A percentile compares a stretch with the other conserved stretches of the same genome.
These are phyloP conservation scores for Endotrypanum monterogeii DNA, from an alignment of 208 protist genomes.

Conservation along the genomic window DNA sequence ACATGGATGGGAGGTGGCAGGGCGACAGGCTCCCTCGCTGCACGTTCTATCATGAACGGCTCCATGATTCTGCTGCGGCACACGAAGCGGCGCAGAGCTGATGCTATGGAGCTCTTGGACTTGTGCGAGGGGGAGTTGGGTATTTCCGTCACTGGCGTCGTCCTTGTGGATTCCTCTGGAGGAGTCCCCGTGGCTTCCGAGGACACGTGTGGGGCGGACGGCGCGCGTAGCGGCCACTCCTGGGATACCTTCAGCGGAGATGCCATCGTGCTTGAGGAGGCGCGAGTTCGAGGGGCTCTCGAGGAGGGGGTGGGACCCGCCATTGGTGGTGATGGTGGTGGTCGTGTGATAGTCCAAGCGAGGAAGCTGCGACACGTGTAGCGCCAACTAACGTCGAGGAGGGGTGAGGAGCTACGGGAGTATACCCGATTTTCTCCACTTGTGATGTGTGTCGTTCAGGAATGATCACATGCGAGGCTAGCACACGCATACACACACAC, in stretches of 20 bases:
- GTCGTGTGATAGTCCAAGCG: too few relatives aligned
- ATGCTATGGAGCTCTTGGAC: not conserved
- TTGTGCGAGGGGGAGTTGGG: not conserved
- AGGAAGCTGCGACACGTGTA: too few relatives aligned
- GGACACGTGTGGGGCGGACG: not conserved
- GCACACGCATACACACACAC: too few relatives aligned
- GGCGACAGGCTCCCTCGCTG: constrained; percentile 4
- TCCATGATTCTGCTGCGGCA: constrained; percentile 17
- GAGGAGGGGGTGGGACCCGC: not conserved
- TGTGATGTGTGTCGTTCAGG: not conserved
- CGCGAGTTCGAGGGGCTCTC: not conserved
- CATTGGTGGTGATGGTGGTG: too few relatives aligned
- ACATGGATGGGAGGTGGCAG: constrained; percentile 25
- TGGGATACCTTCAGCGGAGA: not conserved
- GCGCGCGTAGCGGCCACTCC: not conserved
- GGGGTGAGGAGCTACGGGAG: not conserved
- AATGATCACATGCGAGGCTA: too few relatives aligned
- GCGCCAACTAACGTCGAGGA: too few relatives aligned
- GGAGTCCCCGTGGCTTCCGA: not conserved
- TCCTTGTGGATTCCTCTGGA: not conserved
- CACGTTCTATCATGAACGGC: constrained; percentile 15
- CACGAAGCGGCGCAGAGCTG: constrained; percentile 14
- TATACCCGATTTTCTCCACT: not conserved
- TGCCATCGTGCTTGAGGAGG: not conserved
- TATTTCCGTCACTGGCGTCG: not conserved